These are phyloP conservation scores for Karstenula rhodostoma DNA, from an alignment of 2,329 filamentous ascomycete genomes.

Conservation along the genomic window DNA sequence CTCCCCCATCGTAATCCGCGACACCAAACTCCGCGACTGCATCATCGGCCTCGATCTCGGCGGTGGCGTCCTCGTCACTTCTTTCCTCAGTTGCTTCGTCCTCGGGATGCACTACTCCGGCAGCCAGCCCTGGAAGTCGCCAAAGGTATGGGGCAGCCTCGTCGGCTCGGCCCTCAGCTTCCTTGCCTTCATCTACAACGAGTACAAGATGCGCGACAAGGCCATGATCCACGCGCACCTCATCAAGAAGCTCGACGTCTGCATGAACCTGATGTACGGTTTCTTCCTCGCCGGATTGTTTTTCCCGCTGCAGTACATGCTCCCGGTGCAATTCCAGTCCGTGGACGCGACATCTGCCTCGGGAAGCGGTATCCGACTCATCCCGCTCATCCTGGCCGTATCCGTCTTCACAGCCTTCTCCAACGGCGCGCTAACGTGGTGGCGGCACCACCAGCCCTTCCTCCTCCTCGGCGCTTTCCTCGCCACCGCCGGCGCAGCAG, in stretches of 20 bases:
- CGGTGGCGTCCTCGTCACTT: constrained; percentile 30
- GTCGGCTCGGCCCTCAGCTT: constrained; percentile 56
- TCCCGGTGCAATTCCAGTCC: constrained; percentile 42
- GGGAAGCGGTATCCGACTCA: constrained; percentile 36
- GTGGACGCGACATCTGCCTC: constrained; percentile 35
- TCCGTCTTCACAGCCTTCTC: constrained; percentile 38
- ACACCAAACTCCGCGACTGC: constrained; percentile 25
- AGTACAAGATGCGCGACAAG: constrained; percentile 35
- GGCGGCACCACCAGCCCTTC: constrained; percentile 54
- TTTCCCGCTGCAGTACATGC: constrained; percentile 39
- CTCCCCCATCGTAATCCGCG: constrained; percentile 22
- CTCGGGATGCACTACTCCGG: constrained; percentile 41
- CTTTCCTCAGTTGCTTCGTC: constrained; percentile 35
- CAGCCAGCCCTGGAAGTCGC: constrained; percentile 54
- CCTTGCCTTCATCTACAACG: constrained; percentile 51
- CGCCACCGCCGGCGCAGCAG: constrained; percentile 26
- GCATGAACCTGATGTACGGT: constrained; percentile 27
- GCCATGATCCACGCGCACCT: constrained; percentile 39
- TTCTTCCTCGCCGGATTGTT: constrained; percentile 38
- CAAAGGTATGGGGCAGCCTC: constrained; percentile 57
- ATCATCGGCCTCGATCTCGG: constrained; percentile 35
- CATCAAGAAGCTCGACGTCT: constrained; percentile 27
- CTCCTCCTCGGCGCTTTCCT: constrained; percentile 43
- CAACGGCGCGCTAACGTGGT: constrained; percentile 36
- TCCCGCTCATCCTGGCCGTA: constrained; percentile 38